Evolutionary conservation across 129 eudicot genomes (phyloP), one percentile per base, ranked within the genome.

Genomic region (Flaveria sonorensis): DNA sequence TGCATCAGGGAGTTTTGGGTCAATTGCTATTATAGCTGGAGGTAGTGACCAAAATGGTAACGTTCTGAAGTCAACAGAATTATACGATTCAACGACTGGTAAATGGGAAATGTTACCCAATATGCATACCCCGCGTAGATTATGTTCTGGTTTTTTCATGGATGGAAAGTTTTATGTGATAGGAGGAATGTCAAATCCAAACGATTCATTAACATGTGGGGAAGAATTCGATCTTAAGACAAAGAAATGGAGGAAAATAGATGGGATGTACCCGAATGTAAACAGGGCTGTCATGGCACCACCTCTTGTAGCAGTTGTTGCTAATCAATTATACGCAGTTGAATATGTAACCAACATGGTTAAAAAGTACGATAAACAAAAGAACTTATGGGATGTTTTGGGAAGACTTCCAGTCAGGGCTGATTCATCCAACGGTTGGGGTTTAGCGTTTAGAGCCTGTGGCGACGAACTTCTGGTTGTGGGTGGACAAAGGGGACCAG

Each of bases 291-390:
- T 89, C 14, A 88, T 84, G 60, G 90, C 96, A 5, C 96, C 96
- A 18, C 96, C 96, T 13, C 90, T 90, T 45, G 92, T 90, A 43
- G 96, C 92, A 43, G 96, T 90, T 19, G 96, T 90, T 55, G 83
- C 68, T 60, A 82, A 90, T 77, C 79, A 86, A 24, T 77, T 90
- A 12, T 90, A 90, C 8, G 92, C 92, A 0, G 90, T 84, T 57
- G 96, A 90, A 15, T 80, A 86, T 42, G 7, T 72, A 48, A 80
- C 83, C 79, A 90, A 83, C 52, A 76, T 79, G 87, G 89, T 87
- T 15, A 87, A 78, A 82, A 86, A 75, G 55, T 90, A 90, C 56
- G 81, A 83, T 69, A 90, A 90, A 79, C 76, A 71, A 32, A 87
- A 84, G 77, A 85, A 87, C 68, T 20, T 70, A 15, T 90, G 92